Evolutionary conservation across 2,329 filamentous ascomycete genomes (phyloP).

Genomic region (Hypoxylon sp.): DNA sequence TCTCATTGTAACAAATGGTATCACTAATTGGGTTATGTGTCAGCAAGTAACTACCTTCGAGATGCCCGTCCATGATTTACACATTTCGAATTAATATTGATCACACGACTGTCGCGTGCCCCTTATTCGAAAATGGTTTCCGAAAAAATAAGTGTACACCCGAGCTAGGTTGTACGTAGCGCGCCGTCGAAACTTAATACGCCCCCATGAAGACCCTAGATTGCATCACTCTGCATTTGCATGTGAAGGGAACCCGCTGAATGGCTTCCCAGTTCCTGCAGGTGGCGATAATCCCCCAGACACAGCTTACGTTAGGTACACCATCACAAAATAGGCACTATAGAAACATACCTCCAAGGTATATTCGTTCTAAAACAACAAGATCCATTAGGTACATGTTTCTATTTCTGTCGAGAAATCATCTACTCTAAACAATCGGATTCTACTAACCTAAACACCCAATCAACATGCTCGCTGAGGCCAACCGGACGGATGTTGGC

Average conservation of each 20-base stretch:
- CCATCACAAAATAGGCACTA: conserved; percentile 1
- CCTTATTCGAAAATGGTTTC: conserved; percentile 6
- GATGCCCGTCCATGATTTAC: not conserved
- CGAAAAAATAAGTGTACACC: conserved; percentile 9
- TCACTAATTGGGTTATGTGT: not conserved
- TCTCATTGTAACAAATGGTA: no score
- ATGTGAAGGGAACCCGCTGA: conserved; percentile 16
- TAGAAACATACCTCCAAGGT: no score
- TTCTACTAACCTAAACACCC: conserved; percentile 2
- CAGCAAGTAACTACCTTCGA: not conserved
- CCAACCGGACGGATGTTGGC: conserved; percentile 15
- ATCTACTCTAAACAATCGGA: conserved; percentile 1
- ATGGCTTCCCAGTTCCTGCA: conserved; percentile 32
- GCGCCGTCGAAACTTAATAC: conserved; percentile 9
- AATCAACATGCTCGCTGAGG: conserved; percentile 7
- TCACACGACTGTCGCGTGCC: conserved; percentile 37
- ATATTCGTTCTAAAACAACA: conserved; percentile 2
- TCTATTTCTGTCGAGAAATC: conserved; percentile 1
- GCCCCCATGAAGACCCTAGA: conserved; percentile 5
- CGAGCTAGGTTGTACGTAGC: conserved; percentile 21
- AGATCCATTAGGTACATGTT: not conserved
- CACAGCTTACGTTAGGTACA: conserved; percentile 9
- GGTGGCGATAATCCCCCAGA: conserved; percentile 13
- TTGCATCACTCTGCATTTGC: conserved; percentile 40
- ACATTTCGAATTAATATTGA: conserved; percentile 10